Evolutionary conservation across 2,329 filamentous ascomycete species (phyloP).

Genomic region (Cercospora canescens): DNA sequence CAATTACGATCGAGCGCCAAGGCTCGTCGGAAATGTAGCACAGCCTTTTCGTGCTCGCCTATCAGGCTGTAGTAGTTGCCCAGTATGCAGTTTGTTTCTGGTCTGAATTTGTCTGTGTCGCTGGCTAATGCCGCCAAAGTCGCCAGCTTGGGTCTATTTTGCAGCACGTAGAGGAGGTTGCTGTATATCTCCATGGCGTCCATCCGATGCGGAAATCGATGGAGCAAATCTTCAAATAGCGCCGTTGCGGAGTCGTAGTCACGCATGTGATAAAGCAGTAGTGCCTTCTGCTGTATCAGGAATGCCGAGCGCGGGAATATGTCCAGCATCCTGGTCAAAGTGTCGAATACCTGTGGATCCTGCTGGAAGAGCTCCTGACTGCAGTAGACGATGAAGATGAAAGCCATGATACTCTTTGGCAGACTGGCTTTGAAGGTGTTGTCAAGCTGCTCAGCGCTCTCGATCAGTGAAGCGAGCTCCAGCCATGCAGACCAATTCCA

Average conservation of each 20-base stretch:
- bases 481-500: conserved; percentile 99
- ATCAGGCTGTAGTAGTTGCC: conserved; percentile 96
- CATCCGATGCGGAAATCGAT: conserved; percentile 67
- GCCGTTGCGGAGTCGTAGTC: conserved; percentile 61
- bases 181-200: conserved; percentile 95
- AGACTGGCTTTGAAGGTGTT: conserved; percentile 53
- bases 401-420: conserved; percentile 87
- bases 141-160: conserved; percentile 81
- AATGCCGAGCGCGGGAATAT: conserved; percentile 91
- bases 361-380: conserved; percentile 91
- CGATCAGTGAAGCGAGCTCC: conserved; percentile 80
- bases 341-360: conserved; percentile 70
- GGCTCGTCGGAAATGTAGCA: conserved; percentile 94
- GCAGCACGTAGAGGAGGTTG: conserved; percentile 94
- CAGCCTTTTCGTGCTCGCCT: conserved; percentile 94
- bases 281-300: conserved; percentile 82
- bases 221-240: conserved; percentile 57
- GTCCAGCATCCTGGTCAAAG: conserved; percentile 72
- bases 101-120: conserved; percentile 90
- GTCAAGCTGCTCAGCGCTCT: conserved; percentile 76
- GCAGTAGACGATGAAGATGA: conserved; percentile 90
- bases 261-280: conserved; percentile 89
- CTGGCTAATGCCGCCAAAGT: conserved; percentile 91
- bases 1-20: conserved; percentile 87
- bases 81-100: conserved; percentile 94